Base-by-base conservation (phyloP, 1,284 basidiomycete genomes). In the Baeospora myosura region DNA sequence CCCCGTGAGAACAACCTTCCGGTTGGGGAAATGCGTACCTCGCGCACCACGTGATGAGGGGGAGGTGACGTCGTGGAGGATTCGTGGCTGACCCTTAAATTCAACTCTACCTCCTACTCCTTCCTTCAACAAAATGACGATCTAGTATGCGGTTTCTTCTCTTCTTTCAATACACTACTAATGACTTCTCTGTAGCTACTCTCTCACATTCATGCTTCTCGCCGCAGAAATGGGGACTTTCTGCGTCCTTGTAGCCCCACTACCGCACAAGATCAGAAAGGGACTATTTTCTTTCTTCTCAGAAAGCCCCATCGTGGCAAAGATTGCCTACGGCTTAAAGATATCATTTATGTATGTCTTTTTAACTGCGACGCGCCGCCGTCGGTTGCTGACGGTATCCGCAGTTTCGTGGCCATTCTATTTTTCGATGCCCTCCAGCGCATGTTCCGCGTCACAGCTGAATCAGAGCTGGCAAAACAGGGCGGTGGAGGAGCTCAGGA, bases 391-490 rank as follows among this genome's bases (percentile, higher is more conserved):
- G 35, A 30, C 32, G 7, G 35, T 28, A 17, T 40, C 10, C 23
- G 14, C 52, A 93, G 90, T 49, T 96, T 95, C 56, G 82, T 96
- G 1, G 88, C 71, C 1, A 78, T 97, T 5, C 67, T 89, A 32
- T 91, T 92, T 52, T 68, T 80, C n/a, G 93, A 97, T 53, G 91
- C 94, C 20, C 71, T 95, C 31, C 93, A 97, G 64, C 77, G 93
- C 50, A 94, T 96, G 88, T 79, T 87, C 69, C 79, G 89, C 45
- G 82, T 95, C 28, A 81, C 83, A 12, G 73, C 78, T 3, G 85
- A 91, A 63, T 65, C 77, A 0, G 84, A 93, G 32, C 57, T 76
- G 17, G 81, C 86, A 12, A 89, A 85, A 57, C 59, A 70, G 34
- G 72, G 72, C 22, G 71, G 57, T 30, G 47, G 48, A 12, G 30